Evolutionary conservation across 2,329 filamentous ascomycete genomes (phyloP), one percentile per base, ranked within the genome.

Genomic region (Alternaria dauci): DNA sequence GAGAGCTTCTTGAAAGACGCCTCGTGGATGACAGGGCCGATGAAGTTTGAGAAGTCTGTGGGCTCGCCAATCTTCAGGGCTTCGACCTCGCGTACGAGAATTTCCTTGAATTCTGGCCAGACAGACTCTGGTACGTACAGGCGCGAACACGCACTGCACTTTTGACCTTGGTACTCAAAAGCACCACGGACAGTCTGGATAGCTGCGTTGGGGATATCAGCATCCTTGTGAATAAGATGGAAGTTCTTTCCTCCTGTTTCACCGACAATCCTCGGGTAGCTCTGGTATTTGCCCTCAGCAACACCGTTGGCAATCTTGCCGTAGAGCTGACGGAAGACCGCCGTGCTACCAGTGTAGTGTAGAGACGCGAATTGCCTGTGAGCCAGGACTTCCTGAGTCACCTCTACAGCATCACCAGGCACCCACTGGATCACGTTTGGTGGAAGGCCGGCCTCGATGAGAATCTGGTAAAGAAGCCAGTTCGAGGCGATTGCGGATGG

Each of bases 211-310:
- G 88, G 82, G 51, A 95, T 81, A 70, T 96, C 91, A 39, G 93
- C 93, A 3, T 88, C 89, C 46, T 84, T 82, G 82, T 96, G 92
- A 32, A 96, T 80, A 53, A 96, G 81, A 79, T 96, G 93, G 85
- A 94, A 96, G 84, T 96, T 96, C 87, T 96, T 96, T 77, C 93
- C 93, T 61, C 93, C 92, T 28, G 93, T 96, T 84, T 96, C 93
- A 62, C 92, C 93, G 5, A 96, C 92, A 66, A 96, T 91, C 70
- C 93, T 89, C 46, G 93, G 93, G 80, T 97, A 98, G 71, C 90
- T 89, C 65, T 85, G 84, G 82, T 96, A 98, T 61, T 88, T 90
- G 65, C 91, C 92, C 73, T 93, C 88, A 5, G 91, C 91, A 20
- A 96, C 89, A 41, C 91, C 92, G 65, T 86, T 84, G 11, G 92